Conservation (phyloP, 257 asterid genomes). For the Gentiana macrophylla region DNA sequence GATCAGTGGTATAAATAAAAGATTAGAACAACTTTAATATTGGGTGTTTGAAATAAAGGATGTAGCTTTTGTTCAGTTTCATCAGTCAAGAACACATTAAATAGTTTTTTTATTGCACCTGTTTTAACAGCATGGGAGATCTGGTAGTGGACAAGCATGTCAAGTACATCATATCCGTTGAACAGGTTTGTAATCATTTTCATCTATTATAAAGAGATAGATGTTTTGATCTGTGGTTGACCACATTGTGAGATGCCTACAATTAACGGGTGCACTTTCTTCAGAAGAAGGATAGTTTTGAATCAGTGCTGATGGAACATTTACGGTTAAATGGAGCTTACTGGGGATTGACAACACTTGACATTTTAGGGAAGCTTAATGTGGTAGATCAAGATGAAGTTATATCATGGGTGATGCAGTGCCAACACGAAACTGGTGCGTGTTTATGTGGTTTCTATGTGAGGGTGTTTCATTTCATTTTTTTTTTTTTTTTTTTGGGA, state of each 20-base stretch:
- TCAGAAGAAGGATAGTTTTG: constrained; percentile 72
- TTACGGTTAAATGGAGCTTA: constrained; percentile 80
- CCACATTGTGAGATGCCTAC: not conserved
- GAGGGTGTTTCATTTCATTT: not conserved
- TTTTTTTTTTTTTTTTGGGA: not conserved
- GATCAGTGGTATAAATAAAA: no score
- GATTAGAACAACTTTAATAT: no score
- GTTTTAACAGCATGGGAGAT: constrained; percentile 9
- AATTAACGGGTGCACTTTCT: not conserved
- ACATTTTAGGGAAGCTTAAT: constrained; percentile 61
- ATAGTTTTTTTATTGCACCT: no score
- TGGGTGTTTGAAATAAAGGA: no score
- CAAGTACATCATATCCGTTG: constrained; percentile 14
- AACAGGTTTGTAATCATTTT: constrained; percentile 5
- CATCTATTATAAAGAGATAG: not conserved
- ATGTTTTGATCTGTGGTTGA: not conserved
- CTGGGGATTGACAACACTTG: constrained; percentile 95
- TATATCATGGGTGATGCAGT: constrained; percentile 75
- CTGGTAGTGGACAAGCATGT: constrained; percentile 11
- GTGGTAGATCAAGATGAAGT: constrained; percentile 70
- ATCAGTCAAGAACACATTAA: no score
- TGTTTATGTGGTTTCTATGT: constrained; percentile 10
- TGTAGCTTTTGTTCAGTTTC: no score
- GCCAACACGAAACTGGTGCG: constrained; percentile 93
- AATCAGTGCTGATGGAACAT: constrained; percentile 86